Evolutionary conservation across 371 early-diverging fungal genomes (phyloP), one percentile per base, ranked within the genome.

Genomic region (Amoeboaphelidium protococcarum): DNA sequence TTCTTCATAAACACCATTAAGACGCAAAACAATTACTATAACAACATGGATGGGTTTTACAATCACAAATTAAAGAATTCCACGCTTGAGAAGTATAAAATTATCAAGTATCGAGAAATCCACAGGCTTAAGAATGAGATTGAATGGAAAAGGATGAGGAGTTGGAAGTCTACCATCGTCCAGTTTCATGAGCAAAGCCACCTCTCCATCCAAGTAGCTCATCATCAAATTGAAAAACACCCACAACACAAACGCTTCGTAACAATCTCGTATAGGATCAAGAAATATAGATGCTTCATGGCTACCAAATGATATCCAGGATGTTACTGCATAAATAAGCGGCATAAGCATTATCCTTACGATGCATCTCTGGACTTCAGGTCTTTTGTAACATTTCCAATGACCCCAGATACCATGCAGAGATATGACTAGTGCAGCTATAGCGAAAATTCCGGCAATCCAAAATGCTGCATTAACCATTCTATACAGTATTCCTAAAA

Each of bases 181-280:
- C 42, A 42, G 4, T 19, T 22, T 4, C 4, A 4, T 4, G 6
- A 42, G 10, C 6, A 42, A 22, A 42, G 42, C 42, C 4, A 6
- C 22, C 54, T 92, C 91, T 12, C 94, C 94, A n/a, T 83, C 91
- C 42, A 90, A 65, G 50, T 84, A 83, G 58, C 74, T 80, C 25
- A 90, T 72, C 44, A 90, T 59, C 25, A 92, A 63, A 26, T 69
- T 78, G 63, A 90, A 85, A 60, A 92, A 92, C 50, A 83, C 76
- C 61, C 87, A 92, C 37, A 92, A 78, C 20, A 90, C 94, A 66
- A 91, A 90, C 12, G 90, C 91, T 72, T 92, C 94, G 54, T 92
- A 92, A 12, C 89, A 70, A 49, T 92, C 94, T 47, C 90, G 71
- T 47, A 92, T 66, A 1, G 84, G 76, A 52, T 92, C 94, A 13